Percentiles rank a stretch among this genome's conserved stretches.
These are phyloP conservation scores for Discostella stelligera DNA, from an alignment of 352 stramenopile genomes.

Conservation along the genomic window DNA sequence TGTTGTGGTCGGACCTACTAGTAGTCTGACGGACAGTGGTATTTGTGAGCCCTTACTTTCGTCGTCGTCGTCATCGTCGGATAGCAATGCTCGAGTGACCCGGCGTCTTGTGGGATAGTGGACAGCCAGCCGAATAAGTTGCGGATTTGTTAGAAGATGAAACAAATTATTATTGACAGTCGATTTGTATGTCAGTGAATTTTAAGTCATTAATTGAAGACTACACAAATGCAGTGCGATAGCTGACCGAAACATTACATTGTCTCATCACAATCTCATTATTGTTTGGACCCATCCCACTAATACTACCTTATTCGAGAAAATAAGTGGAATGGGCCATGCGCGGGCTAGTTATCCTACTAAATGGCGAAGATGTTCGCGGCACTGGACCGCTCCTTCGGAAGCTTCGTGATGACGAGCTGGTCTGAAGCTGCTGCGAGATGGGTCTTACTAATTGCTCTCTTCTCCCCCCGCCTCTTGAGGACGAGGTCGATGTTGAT, in stretches of 20 bases:
- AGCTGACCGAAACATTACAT: background rate
- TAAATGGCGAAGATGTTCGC: constrained; percentile 1
- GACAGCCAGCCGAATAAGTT: background rate
- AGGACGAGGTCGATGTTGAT: background rate
- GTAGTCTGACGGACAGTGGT: background rate
- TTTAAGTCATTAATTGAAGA: background rate
- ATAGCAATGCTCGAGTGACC: constrained; percentile 10
- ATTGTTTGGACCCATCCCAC: background rate
- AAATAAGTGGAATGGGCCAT: constrained; percentile 22
- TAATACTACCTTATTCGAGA: constrained; percentile 8
- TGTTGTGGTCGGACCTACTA: background rate
- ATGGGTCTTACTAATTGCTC: background rate
- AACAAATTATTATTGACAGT: too few species aligned
- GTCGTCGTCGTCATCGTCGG: constrained; percentile 9
- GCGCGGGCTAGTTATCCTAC: constrained; percentile 1
- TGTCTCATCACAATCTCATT: background rate
- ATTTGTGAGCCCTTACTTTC: constrained; percentile 9
- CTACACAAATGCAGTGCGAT: background rate
- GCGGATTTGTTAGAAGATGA: too few species aligned
- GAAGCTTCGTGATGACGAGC: background rate
- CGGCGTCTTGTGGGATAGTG: constrained; percentile 4
- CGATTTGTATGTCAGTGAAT: background rate
- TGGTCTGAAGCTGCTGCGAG: background rate
- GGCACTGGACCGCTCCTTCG: background rate
- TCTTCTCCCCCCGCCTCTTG: background rate